These are phyloP conservation scores for Paraphaeosphaeria sporulosa DNA, from an alignment of 2,329 filamentous ascomycete genomes.

Conservation along the genomic window DNA sequence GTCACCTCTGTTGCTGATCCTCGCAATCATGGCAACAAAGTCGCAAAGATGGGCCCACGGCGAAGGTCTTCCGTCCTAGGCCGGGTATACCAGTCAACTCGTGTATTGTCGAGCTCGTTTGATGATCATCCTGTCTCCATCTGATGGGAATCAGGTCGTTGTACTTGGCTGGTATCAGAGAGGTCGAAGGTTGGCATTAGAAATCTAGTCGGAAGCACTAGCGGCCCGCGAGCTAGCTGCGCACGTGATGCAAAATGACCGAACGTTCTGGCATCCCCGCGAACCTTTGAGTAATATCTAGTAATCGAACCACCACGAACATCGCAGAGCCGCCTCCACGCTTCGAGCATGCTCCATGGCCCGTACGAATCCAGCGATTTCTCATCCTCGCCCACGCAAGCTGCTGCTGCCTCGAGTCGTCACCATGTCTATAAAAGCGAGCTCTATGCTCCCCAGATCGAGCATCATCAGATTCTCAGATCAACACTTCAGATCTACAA, in stretches of 20 bases:
- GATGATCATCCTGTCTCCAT: no score
- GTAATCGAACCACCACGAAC: constrained; percentile 36
- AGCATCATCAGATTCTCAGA: constrained; percentile 39
- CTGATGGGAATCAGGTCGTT: no score
- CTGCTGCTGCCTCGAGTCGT: constrained; percentile 34
- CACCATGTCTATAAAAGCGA: constrained; percentile 45
- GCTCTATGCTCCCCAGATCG: constrained; percentile 18
- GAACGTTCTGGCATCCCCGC: constrained; percentile 35
- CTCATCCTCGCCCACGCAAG: constrained; percentile 35
- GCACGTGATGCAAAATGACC: constrained; percentile 6
- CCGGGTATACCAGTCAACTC: no score
- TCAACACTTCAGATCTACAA: constrained; percentile 24
- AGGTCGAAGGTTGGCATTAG: no score
- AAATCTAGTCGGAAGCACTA: no score
- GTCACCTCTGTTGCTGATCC: no score
- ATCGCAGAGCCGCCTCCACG: constrained; percentile 24
- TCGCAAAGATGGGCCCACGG: no score
- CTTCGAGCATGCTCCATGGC: constrained; percentile 37
- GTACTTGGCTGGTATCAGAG: no score
- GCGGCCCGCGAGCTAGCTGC: no score
- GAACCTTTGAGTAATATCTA: constrained; percentile 34
- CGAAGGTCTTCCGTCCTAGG: no score
- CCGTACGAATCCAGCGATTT: constrained; percentile 37
- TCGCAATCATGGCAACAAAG: no score
- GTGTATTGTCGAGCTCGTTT: no score